A percentile compares a stretch with the other conserved stretches of the same genome.
These are phyloP conservation scores for Scleroderma bovista DNA, from an alignment of 768 basidiomycete species.

Conservation along the genomic window DNA sequence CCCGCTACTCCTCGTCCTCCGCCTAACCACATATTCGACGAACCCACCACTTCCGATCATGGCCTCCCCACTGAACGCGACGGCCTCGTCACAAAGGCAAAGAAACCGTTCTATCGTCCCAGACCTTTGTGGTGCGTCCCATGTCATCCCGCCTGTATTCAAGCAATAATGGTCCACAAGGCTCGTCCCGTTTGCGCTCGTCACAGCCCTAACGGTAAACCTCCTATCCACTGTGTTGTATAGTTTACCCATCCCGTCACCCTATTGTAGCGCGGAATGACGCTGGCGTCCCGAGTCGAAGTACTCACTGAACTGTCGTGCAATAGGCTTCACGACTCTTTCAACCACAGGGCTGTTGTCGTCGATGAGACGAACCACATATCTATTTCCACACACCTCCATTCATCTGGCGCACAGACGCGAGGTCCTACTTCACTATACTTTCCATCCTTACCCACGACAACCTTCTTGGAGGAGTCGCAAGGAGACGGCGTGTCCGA, in stretches of 20 bases:
- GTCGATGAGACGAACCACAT: background rate
- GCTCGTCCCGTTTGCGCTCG: slow-evolving; percentile 67
- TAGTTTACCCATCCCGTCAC: slow-evolving; percentile 4
- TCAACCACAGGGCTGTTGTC: slow-evolving; percentile 31
- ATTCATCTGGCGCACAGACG: slow-evolving; percentile 3
- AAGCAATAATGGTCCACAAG: slow-evolving; percentile 29
- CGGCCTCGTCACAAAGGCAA: slow-evolving; percentile 27
- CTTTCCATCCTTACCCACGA: slow-evolving; percentile 6
- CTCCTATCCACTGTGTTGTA: background rate
- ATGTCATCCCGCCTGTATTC: background rate
- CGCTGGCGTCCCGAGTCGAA: slow-evolving; percentile 71
- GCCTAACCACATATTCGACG: slow-evolving; percentile 10
- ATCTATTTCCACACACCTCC: slow-evolving; percentile 1
- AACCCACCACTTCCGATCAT: slow-evolving; percentile 4
- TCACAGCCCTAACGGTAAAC: slow-evolving; percentile 62
- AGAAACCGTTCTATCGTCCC: slow-evolving; percentile 47
- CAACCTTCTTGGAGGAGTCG: slow-evolving; percentile 9
- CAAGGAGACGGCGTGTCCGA: slow-evolving; percentile 26
- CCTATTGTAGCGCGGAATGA: slow-evolving; percentile 72
- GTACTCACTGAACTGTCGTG: slow-evolving; percentile 78
- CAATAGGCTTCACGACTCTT: slow-evolving; percentile 43
- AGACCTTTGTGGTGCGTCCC: slow-evolving; percentile 41
- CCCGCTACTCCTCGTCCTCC: slow-evolving; percentile 16
- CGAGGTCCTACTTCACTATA: slow-evolving; percentile 9
- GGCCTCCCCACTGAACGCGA: slow-evolving; percentile 26